A percentile compares a stretch with the other conserved stretches of the same genome.
Conservation (phyloP, 257 asterid genomes). For the Misopates orontium region DNA sequence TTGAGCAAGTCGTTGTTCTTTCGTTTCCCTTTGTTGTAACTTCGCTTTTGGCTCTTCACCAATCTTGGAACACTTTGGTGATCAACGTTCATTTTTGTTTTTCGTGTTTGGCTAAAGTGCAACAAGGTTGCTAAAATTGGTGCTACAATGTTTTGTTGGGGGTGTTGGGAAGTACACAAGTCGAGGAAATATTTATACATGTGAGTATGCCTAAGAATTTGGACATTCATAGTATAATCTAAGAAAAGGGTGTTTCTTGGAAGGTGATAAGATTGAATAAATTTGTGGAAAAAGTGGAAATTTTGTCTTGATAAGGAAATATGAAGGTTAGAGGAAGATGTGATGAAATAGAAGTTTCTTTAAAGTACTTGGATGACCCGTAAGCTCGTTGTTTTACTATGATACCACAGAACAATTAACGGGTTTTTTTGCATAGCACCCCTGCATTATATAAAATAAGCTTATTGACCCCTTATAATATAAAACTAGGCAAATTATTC, state of each 20-base stretch:
- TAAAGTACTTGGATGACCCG: constrained; percentile 59
- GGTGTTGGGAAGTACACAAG: background rate
- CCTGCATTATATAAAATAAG: too few species aligned
- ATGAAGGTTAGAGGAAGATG: constrained; percentile 53
- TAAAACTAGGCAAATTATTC: too few species aligned
- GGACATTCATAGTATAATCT: constrained; percentile 7
- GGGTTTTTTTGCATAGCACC: too few species aligned
- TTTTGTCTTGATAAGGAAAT: constrained; percentile 31
- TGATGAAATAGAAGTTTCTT: constrained; percentile 44
- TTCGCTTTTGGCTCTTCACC: constrained; percentile 31
- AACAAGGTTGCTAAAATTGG: background rate
- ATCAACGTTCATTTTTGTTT: constrained; percentile 28
- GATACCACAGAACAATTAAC: background rate
- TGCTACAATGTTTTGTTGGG: background rate
- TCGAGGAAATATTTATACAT: constrained; percentile 30
- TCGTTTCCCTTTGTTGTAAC: constrained; percentile 27
- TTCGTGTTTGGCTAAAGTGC: too few species aligned
- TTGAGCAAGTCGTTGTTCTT: constrained; percentile 39
- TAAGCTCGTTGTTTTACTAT: constrained; percentile 34
- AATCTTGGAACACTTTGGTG: constrained; percentile 23
- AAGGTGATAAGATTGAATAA: constrained; percentile 46
- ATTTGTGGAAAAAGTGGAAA: constrained; percentile 19
- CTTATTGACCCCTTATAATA: too few species aligned
- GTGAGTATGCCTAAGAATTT: constrained; percentile 13
- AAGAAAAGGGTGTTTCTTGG: constrained; percentile 55